A percentile compares a stretch with the other conserved stretches of the same genome.
These are phyloP conservation scores for Glycyrrhiza uralensis DNA, from an alignment of 306 rosid genomes.

Conservation along the genomic window DNA sequence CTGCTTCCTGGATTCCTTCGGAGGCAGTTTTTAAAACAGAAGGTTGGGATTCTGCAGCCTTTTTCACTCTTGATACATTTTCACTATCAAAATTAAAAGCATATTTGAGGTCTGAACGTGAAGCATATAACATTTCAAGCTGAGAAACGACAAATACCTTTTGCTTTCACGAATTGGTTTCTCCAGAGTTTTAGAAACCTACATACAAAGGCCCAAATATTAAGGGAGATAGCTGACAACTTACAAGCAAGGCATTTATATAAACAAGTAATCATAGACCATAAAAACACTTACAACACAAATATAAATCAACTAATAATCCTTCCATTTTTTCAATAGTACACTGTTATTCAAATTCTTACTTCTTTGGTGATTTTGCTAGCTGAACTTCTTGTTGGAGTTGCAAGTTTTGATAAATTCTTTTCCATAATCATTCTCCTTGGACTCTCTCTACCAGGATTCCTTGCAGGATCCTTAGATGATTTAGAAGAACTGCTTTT, in stretches of 20 bases:
- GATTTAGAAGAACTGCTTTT: conserved; percentile 28
- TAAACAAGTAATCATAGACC: not conserved
- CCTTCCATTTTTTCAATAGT: not conserved
- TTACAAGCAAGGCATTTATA: not conserved
- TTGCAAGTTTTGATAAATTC: conserved; percentile 28
- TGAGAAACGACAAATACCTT: conserved; percentile 45
- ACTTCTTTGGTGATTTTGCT: conserved; percentile 49
- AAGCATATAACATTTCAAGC: not conserved
- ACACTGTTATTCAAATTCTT: conserved; percentile 16
- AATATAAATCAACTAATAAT: not conserved
- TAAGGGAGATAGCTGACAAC: not conserved
- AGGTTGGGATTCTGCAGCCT: conserved; percentile 34
- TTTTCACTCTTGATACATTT: conserved; percentile 35
- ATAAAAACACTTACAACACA: not conserved
- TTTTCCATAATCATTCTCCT: conserved; percentile 28
- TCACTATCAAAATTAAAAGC: conserved; percentile 28
- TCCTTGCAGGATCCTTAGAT: conserved; percentile 29
- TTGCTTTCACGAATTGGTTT: conserved; percentile 32
- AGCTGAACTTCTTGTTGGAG: conserved; percentile 15
- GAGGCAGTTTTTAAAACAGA: conserved; percentile 35
- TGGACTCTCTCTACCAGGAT: conserved; percentile 32
- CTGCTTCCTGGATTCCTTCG: conserved; percentile 33
- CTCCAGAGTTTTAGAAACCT: conserved; percentile 47
- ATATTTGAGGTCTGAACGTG: conserved; percentile 26
- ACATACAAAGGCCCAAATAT: conserved; percentile 7